phyloP scores from a whole-genome alignment of 1,284 basidiomycete species.

The Cryptococcus sp. region DNA sequence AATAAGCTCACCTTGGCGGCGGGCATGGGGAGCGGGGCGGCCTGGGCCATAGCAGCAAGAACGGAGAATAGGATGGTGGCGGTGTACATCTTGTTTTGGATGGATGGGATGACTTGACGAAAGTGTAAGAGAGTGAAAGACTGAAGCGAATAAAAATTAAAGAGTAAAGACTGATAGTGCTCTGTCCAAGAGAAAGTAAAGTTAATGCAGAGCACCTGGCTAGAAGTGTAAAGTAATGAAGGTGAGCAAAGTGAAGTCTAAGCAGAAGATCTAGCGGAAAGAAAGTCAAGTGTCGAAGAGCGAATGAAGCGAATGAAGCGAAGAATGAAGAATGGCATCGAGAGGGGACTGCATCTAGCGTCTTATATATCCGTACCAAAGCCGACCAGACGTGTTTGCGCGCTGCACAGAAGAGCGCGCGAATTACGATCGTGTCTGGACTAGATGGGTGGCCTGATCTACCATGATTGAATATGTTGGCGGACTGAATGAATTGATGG shows the following conservation, averaged over 20 bases:
- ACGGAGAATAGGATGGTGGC: constrained; percentile 23
- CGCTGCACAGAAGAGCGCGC: no score
- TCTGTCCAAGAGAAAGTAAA: constrained; percentile 17
- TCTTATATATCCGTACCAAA: no score
- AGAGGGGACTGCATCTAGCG: background rate
- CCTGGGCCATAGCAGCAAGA: constrained; percentile 19
- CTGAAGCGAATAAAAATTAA: background rate
- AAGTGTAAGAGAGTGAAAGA: background rate
- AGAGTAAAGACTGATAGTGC: constrained; percentile 5
- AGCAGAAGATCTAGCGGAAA: constrained; percentile 5
- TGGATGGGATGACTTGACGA: background rate
- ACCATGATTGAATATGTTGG: no score
- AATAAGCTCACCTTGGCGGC: constrained; percentile 24
- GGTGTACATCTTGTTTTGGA: constrained; percentile 22
- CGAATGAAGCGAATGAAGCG: constrained; percentile 9
- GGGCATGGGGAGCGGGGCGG: constrained; percentile 27
- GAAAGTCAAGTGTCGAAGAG: constrained; percentile 7
- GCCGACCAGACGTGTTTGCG: no score
- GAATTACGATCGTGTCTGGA: no score
- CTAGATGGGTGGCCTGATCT: no score
- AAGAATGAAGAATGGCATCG: constrained; percentile 5
- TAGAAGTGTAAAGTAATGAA: constrained; percentile 5
- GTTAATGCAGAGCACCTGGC: constrained; percentile 15
- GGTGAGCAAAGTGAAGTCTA: constrained; percentile 7
- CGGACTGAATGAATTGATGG: no score